Base-by-base conservation (phyloP, 495 filamentous ascomycete genomes). In the Podospora bellae-mahoneyi region DNA sequence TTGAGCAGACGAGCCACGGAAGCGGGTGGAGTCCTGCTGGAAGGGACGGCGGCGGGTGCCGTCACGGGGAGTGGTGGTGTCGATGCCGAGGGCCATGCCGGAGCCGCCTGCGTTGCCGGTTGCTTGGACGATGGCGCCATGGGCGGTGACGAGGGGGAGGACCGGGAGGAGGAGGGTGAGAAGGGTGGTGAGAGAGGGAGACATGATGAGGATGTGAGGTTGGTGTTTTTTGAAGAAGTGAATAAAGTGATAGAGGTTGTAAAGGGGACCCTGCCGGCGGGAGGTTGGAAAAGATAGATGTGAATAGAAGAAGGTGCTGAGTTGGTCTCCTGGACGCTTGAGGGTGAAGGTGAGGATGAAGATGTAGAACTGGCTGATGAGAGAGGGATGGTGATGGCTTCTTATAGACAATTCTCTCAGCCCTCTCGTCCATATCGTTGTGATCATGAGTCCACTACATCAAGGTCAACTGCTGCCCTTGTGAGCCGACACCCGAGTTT, bases 11-110 rank as follows among this genome's bases (percentile, higher is more conserved):
- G 71, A 69, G 26, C 79, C 80, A 48, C 75, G 69, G 79, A 86
- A 86, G 18, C 84, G 81, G 56, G 84, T 85, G 62, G 72, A 76
- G 67, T 86, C 84, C 55, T 83, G 83, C 69, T 86, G 84, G 77
- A 85, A 85, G 6, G 84, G 84, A 9, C 69, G 71, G 32, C 84
- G 81, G 3, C 76, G 68, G n/a, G 84, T 85, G 39, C 84, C 84
- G 64, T 84, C 82, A 19, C 84, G 83, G 16, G 84, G 84, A 5
- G 84, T 86, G 64, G 69, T 71, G 59, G 78, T 75, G 71, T 85
- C 78, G 68, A 86, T 77, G 64, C 80, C 79, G 2, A 82, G 75
- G n/a, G 75, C 77, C 74, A 80, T 83, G 71, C 84, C 79, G 6
- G 73, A 75, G 39, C 84, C 84, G 20, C 84, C 84, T 18, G 78